phyloP scores from a whole-genome alignment of 2,329 filamentous ascomycete species.

The Zasmidium citrigriseum region DNA sequence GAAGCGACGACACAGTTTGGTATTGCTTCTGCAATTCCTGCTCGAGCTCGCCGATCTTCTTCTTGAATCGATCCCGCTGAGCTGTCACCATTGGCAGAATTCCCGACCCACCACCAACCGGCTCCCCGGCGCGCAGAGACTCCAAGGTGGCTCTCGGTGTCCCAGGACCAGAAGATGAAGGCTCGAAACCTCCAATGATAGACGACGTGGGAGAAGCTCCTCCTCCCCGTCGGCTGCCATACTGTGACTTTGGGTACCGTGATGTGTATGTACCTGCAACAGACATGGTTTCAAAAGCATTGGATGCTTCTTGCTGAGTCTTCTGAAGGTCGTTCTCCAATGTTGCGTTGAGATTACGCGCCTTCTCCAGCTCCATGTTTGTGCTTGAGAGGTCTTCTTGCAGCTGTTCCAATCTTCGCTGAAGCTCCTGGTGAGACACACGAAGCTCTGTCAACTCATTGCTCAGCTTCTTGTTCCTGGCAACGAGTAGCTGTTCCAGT shows the following conservation, averaged over 20 bases:
- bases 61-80: constrained; percentile 96
- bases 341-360: constrained; percentile 80
- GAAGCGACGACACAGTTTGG: constrained; percentile 76
- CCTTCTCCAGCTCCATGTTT: constrained; percentile 82
- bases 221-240: constrained; percentile 63
- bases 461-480: constrained; percentile 93
- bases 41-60: constrained; percentile 88
- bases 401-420: constrained; percentile 73
- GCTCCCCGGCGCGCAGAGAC: constrained; percentile 63
- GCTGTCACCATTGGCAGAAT: constrained; percentile 98
- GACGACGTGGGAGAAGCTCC: constrained; percentile 85
- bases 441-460: constrained; percentile 91
- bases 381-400: constrained; percentile 82
- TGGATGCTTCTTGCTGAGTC: constrained; percentile 81
- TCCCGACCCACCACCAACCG: constrained; percentile 69
- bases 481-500: constrained; percentile 85
- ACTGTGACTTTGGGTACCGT: constrained; percentile 68
- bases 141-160: constrained; percentile 54
- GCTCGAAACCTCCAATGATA: constrained; percentile 97
- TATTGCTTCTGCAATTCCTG: constrained; percentile 85
- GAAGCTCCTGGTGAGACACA: constrained; percentile 90
- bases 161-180: constrained; percentile 48
- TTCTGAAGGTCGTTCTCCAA: constrained; percentile 89
- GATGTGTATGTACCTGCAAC: constrained; percentile 89
- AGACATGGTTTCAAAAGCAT: constrained; percentile 85